Percentiles rank a stretch among this genome's conserved stretches.
Conservation (phyloP, 2,329 filamentous ascomycete genomes). For the Cladosporium sp. region DNA sequence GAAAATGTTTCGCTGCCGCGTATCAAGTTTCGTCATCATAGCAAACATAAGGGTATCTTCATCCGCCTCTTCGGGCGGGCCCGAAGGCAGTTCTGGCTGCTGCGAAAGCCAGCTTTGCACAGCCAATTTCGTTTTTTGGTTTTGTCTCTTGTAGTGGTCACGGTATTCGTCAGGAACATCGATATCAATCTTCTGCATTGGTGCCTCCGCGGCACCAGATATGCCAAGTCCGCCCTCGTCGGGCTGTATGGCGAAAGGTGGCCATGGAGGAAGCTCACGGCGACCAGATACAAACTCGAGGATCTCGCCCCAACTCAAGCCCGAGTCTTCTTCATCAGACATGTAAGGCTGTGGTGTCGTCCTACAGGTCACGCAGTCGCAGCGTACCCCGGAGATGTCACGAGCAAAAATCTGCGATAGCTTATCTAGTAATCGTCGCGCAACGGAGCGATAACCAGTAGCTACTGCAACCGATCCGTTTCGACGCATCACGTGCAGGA, state of each 20-base stretch:
- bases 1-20: constrained; percentile 73
- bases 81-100: constrained; percentile 68
- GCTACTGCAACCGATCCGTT: constrained; percentile 91
- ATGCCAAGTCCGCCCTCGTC: constrained; percentile 55
- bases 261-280: constrained; percentile 81
- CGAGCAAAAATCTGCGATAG: constrained; percentile 91
- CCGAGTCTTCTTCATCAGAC: constrained; percentile 56
- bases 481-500: constrained; percentile 72
- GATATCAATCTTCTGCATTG: constrained; percentile 78
- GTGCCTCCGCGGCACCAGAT: constrained; percentile 49
- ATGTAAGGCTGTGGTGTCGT: constrained; percentile 34
- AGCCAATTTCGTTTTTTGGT: constrained; percentile 84
- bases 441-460: constrained; percentile 92
- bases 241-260: constrained; percentile 69
- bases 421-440: constrained; percentile 79
- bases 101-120: constrained; percentile 87
- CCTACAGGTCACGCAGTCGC: constrained; percentile 79
- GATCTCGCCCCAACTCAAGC: constrained; percentile 92
- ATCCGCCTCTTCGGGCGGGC: constrained; percentile 82
- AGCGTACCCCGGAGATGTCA: constrained; percentile 83
- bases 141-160: constrained; percentile 87
- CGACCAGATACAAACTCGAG: constrained; percentile 88
- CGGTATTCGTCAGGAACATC: constrained; percentile 92
- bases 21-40: constrained; percentile 79
- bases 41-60: constrained; percentile 92